These are phyloP conservation scores for Caloboletus firmus DNA, from an alignment of 1,284 basidiomycete genomes.

Conservation along the genomic window DNA sequence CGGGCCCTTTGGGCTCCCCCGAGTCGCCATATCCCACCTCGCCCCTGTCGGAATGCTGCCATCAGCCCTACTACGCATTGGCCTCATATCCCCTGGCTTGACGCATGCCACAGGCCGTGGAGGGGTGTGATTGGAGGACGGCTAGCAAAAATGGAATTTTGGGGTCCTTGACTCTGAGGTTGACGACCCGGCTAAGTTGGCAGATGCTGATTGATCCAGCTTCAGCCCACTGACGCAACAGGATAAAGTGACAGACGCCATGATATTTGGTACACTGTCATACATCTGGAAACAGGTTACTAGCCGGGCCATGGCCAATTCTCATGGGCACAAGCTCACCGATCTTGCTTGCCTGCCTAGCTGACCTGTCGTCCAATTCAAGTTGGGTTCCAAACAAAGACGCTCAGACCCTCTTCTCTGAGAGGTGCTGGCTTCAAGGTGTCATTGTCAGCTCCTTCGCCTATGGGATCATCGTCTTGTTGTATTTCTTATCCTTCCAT, in stretches of 20 bases:
- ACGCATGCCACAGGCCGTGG: no score
- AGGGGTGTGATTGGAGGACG: no score
- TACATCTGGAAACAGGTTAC: neutral
- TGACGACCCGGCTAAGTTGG: neutral
- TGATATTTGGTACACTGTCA: neutral
- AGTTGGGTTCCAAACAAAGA: slow-evolving; percentile 20
- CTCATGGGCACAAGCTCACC: no score
- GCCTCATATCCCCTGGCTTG: no score
- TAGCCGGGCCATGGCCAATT: neutral
- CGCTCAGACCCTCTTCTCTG: neutral
- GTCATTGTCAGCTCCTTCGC: slow-evolving; percentile 10
- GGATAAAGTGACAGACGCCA: neutral
- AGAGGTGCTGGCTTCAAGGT: slow-evolving; percentile 20
- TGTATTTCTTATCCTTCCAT: slow-evolving; percentile 16
- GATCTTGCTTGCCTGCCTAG: neutral
- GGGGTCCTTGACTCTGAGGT: no score
- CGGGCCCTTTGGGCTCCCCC: no score
- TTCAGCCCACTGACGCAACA: neutral
- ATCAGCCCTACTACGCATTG: no score
- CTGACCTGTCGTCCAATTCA: slow-evolving; percentile 15
- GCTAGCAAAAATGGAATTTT: no score
- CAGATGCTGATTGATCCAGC: neutral
- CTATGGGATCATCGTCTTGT: slow-evolving; percentile 11
- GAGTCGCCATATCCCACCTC: no score
- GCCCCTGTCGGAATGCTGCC: no score